Base-by-base conservation (phyloP, 139 green algal genomes). In the Monoraphidium neglectum region DNA sequence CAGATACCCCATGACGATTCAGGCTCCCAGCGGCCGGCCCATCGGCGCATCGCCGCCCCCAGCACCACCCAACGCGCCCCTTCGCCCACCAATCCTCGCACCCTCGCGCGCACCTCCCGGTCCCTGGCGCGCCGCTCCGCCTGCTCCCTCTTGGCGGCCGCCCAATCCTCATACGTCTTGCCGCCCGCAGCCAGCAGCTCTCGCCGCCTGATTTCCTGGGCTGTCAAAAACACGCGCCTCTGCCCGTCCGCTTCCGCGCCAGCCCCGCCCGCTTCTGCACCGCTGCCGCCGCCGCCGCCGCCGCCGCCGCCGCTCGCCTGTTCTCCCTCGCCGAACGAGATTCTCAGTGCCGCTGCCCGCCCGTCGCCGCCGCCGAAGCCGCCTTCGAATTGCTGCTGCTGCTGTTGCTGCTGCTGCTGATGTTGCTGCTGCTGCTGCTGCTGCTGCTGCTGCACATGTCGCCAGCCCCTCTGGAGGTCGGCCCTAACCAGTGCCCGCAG, bases 161-260 rank as follows among this genome's bases (percentile, higher is more conserved):
- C 61, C 72, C 72, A 78, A 12, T 78, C 28, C 36, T 78, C 23
- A 40, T 72, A 65, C 15, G 40, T 72, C 35, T 66, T 43, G 16
- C 60, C 72, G 4, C 72, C 61, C 21, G 61, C 61, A 23, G 61
- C 61, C 49, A 56, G 3, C 33, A 78, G 33, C 33, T 69, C 15
- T 24, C 70, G 72, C 13, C 62, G 61, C 40, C 23, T 30, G n/a
- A 32, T n/a, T 23, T 78, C 72, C 23, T 40, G 15, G 18, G 32
- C 24, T 10, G 72, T 78, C 33, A 78, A 23, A 30, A 67, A 78
- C 16, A 51, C 43, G 23, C 32, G 57, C 35, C 10, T 5, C 30
- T 30, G 47, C 57, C n/a, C 4, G 35, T 24, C 43, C 43, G 38
- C 43, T 28, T 32, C 46, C n/a, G 21, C 36, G 33, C 51, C 16